Base-by-base conservation (phyloP, 495 filamentous ascomycete genomes). In the Daldinia loculata region DNA sequence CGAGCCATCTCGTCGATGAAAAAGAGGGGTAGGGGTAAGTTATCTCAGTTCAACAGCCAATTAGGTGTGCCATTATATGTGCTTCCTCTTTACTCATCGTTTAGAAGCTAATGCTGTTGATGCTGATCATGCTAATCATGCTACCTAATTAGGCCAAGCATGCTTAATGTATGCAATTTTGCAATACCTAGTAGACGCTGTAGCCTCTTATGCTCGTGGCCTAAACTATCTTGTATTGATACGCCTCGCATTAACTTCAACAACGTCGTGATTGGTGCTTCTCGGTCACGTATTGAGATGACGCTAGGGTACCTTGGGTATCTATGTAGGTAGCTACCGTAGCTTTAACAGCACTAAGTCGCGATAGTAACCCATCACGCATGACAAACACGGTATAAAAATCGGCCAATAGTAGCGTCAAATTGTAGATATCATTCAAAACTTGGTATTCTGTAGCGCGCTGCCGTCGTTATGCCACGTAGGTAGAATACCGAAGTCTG, bases 21-120 rank as follows among this genome's bases (percentile, higher is more conserved):
- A 48, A 56, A 17, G 64, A 67, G 57, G 64, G 64, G 64, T 60
- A 67, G 26, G 19, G 19, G 50, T 30, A 53, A 45, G 22, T 9
- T 32, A 11, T 24, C 29, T 48, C 17, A 19, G 3, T 48, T 11
- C 7, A 24, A 11, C 17, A 50, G 48, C 56, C 63, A 66, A 66
- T 66, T 7, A 8, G 38, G 11, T 36, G 1, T 32, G 41, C 0
- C 7, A 48, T 17, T 45, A 17, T 45, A 45, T 3, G 6, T 8
- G 6, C n/a, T 45, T 45, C 41, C 15, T 19, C 1, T 45, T 45
- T 19, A 45, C 41, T 19, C 17, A 11, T n/a, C 17, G 41, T 45
- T 45, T n/a, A 45, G 41, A 45, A 45, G 15, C 41, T n/a, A 45
- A 45, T 45, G n/a, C 14, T 14, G 12, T 14, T 36, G 34, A 36